These are phyloP conservation scores for Raphanus sativus DNA, from an alignment of 345 rosid genomes.

Conservation along the genomic window DNA sequence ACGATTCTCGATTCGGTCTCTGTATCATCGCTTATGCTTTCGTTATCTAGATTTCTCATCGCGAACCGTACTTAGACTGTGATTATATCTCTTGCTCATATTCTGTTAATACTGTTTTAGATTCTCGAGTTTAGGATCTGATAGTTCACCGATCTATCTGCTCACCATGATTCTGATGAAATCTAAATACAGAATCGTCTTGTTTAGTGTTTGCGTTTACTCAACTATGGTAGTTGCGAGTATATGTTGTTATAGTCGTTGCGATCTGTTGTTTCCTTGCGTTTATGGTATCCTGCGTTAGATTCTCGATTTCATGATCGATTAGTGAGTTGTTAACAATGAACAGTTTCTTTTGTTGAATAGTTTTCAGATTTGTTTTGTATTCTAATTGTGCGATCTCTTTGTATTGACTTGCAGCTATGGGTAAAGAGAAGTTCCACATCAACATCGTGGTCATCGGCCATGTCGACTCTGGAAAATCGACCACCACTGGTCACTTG, in stretches of 20 bases:
- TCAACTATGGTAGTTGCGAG: background rate
- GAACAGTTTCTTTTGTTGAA: too few species aligned
- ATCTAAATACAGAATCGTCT: background rate
- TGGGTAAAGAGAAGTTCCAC: conserved; percentile 84
- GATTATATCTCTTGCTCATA: background rate
- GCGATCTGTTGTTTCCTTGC: background rate
- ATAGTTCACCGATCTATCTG: background rate
- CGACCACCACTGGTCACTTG: conserved; percentile 61
- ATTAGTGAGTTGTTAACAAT: too few species aligned
- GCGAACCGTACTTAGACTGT: background rate
- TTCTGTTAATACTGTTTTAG: background rate
- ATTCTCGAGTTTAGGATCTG: background rate
- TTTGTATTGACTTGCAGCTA: conserved; percentile 9
- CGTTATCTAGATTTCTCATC: background rate
- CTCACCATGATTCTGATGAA: background rate
- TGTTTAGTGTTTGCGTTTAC: background rate
- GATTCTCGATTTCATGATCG: too few species aligned
- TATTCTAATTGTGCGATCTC: background rate
- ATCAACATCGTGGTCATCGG: conserved; percentile 86
- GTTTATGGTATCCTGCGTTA: too few species aligned
- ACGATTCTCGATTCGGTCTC: background rate
- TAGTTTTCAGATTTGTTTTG: too few species aligned
- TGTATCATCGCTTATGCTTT: background rate
- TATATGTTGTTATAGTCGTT: background rate
- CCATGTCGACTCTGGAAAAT: conserved; percentile 85